Evolutionary conservation across 805 yeast genomes (phyloP).

Genomic region (Metschnikowia baotianmanensis): DNA sequence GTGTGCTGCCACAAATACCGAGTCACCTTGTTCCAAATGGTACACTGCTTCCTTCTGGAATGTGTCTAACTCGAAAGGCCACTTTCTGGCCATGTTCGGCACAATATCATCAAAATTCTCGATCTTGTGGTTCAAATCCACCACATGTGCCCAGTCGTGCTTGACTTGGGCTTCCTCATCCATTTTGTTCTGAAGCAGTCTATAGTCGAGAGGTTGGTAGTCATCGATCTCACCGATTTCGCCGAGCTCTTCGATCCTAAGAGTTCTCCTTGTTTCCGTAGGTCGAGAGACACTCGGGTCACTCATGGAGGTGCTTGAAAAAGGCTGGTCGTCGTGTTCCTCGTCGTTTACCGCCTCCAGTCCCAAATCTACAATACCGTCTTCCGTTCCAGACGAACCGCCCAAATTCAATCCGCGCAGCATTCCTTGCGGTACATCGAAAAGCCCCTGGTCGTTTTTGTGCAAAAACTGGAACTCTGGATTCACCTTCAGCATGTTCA

Average conservation of each 20-base stretch:
- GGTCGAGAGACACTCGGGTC: not conserved
- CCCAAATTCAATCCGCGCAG: constrained; percentile 58
- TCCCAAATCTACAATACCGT: constrained; percentile 8
- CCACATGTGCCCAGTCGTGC: constrained; percentile 92
- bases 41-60: constrained; percentile 97
- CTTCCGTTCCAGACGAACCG: constrained; percentile 1
- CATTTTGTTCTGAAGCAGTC: constrained; percentile 23
- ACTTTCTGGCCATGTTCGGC: constrained; percentile 88
- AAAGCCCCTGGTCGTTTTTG: constrained; percentile 69
- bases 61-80: constrained; percentile 94
- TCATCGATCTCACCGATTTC: constrained; percentile 45
- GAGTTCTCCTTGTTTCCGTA: constrained; percentile 1
- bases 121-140: constrained; percentile 78
- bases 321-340: not conserved
- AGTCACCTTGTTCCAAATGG: constrained; percentile 95
- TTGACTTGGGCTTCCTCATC: constrained; percentile 31
- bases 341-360: constrained; percentile 9
- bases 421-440: constrained; percentile 81
- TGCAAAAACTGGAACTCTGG: constrained; percentile 43
- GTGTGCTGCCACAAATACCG: constrained; percentile 98
- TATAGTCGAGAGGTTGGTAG: constrained; percentile 35
- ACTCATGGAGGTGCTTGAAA: not conserved
- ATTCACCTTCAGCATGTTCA: constrained; percentile 14
- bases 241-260: constrained; percentile 5
- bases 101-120: constrained; percentile 84